phyloP scores from a whole-genome alignment of 78 protist genomes.

The Paulinella micropora region DNA sequence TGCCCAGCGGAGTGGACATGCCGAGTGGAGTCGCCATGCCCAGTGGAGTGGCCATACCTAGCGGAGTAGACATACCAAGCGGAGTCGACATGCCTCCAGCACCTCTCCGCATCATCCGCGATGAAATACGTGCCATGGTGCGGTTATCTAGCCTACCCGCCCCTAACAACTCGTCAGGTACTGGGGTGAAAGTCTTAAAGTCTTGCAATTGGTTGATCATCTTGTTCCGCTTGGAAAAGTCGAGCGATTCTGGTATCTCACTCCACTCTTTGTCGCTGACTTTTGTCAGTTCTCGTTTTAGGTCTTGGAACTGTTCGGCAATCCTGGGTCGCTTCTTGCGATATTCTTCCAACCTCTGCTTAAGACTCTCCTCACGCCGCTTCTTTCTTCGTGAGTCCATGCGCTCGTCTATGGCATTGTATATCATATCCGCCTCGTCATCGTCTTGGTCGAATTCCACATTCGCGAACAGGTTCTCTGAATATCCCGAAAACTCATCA shows the following conservation, averaged over 20 bases:
- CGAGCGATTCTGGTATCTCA: conserved; percentile 40
- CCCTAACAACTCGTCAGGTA: conserved; percentile 35
- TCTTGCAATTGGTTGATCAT: neutral
- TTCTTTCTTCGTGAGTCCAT: conserved; percentile 22
- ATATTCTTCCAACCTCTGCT: conserved; percentile 17
- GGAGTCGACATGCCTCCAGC: neutral
- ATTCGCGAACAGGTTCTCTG: conserved; percentile 34
- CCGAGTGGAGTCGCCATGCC: neutral
- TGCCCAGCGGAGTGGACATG: neutral
- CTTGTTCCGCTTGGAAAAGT: conserved; percentile 11
- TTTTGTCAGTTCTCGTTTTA: conserved; percentile 41
- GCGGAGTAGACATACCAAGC: neutral
- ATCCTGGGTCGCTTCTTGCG: conserved; percentile 52
- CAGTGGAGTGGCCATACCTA: neutral
- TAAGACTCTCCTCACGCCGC: conserved; percentile 18
- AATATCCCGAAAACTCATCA: conserved; percentile 69
- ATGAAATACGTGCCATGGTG: neutral
- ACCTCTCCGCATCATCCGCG: neutral
- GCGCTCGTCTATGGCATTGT: conserved; percentile 14
- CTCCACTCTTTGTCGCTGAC: conserved; percentile 49
- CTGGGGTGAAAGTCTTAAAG: conserved; percentile 9
- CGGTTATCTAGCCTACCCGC: neutral
- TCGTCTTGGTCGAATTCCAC: conserved; percentile 47
- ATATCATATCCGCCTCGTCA: conserved; percentile 20
- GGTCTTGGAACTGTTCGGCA: conserved; percentile 57